Base-by-base conservation (phyloP, 2,329 filamentous ascomycete genomes). In the Celoporthe dispersa region DNA sequence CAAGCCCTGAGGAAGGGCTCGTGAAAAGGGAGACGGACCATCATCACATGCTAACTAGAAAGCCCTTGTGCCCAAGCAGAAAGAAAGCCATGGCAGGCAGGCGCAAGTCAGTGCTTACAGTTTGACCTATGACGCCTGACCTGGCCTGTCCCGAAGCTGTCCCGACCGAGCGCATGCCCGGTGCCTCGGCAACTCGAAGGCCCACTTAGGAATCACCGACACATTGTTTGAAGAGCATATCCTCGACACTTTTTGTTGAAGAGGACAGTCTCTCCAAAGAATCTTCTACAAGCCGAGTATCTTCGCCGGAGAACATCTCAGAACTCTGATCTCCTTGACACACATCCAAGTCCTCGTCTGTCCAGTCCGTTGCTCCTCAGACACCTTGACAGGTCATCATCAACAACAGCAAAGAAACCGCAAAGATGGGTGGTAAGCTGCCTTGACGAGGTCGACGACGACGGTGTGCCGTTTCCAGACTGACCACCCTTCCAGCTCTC, bases 401-500 rank as follows among this genome's bases (percentile, higher is more conserved):
- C 31, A 51, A 16, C 22, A 39, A 28, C n/a, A 31, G 35, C 39
- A 57, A 53, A 14, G 22, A 57, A 12, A 57, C 31, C 67, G 66
- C 60, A 67, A 73, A 67, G 41, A 75, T 75, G 74, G 73, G 74
- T 72, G 74, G 74, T 75, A 72, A 70, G 74, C 70, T 28, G 60
- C 35, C 44, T 55, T 16, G 11, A 39, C 33, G 35, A 60, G 57
- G 28, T 5, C 7, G n/a, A 35, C 16, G 44, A 4, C 14, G 31
- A 2, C 22, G 67, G 8, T n/a, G 44, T 48, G 44, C 44, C 22
- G 44, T 48, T 25, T 9, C 51, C 62, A 53, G 44, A 66, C 70
- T 69, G 31, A 67, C 41, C 3, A 35, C 35, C 51, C 73, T 68
- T 66, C 35, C 75, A 89, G 87, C 87, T 75, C 79, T 86, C 76